Evolutionary conservation across 306 rosid species (phyloP), one percentile per base, ranked within the genome.

Genomic region (Lathyrus tuberosus): DNA sequence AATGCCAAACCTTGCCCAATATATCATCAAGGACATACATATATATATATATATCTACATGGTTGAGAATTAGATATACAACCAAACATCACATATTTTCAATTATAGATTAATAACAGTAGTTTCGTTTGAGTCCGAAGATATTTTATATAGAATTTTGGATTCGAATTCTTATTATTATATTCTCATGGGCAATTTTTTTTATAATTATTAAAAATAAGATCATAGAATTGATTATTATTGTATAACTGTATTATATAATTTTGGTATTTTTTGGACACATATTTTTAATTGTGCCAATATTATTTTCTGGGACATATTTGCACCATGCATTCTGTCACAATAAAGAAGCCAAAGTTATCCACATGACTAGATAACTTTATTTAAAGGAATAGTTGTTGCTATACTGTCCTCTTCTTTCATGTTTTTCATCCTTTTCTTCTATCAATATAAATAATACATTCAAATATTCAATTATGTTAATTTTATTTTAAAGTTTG

Each of bases 361-460:
- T 4, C 48, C 73, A 74, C 68, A 71, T 66, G 73, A 66, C 49
- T 41, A 22, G 35, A 30, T 54, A 22, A 54, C 78, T 74, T 74
- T 74, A 31, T 54, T 74, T 65, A 74, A 74, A 65, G 72, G 30
- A 43, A 65, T 31, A 9, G 3, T n/a, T 71, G 33, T 26, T 30
- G 10, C 46, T 58, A 24, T 24, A 2, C 16, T 24, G 41, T 64
- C 52, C 20, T 41, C 70, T 57, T 41, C 22, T 57, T 57, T 47
- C 43, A 46, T 26, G 10, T 65, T 65, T 48, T 31, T 20, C 35
- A 62, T 67, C 28, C 20, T 54, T 8, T 7, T 31, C 35, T 7
- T 31, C 6, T 31, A 31, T 5, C 35, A 4, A 5, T 66, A 47
- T 1, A 28, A 31, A 47, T 1, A 28, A 31, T 48, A 66, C 59